Evolutionary conservation across 345 rosid species (phyloP), one percentile per base, ranked within the genome.

Genomic region (Angophora floribunda): DNA sequence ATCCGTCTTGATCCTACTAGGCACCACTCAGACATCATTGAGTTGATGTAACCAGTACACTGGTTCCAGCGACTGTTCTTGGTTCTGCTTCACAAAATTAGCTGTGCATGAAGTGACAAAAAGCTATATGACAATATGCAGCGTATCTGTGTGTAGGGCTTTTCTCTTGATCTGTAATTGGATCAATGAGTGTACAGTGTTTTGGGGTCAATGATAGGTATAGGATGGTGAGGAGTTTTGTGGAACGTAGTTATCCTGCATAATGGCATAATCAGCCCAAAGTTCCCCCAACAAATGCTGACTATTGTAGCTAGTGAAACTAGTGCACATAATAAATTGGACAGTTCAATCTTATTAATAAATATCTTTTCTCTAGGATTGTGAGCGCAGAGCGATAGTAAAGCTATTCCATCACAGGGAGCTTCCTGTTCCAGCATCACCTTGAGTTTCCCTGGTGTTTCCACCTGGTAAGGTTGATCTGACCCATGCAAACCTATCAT

Each of bases 341-440:
- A 36, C 82, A 36, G 13, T 36, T 75, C 36, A 75, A 19, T 75
- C 47, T 36, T 75, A 75, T 75, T 75, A 75, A 24, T 75, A 22
- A 75, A 75, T 75, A 75, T 36, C 82, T 75, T 67, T 6, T 85
- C 52, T 94, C 87, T 94, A 97, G 99, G 99, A 95, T 87, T 96
- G 99, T 95, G 95, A 97, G 89, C 96, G 97, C 88, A 93, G 97
- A 90, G 93, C 96, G 21, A 86, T 96, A 55, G 93, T 94, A 57
- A 97, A 95, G 92, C 89, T 93, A 47, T 95, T 95, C 90, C 94
- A 88, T 87, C 98, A 96, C 87, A 95, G 97, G 88, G 89, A 70
- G 41, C 87, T 87, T 87, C 87, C 90, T 88, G 89, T 92, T 55
- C 91, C 90, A 86, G 87, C 94, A 50, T 89, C 90, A 65, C 91